A percentile compares a stretch with the other conserved stretches of the same genome.
phyloP scores from a whole-genome alignment of 768 basidiomycete species.

The Cantharellus cinnabarinus region DNA sequence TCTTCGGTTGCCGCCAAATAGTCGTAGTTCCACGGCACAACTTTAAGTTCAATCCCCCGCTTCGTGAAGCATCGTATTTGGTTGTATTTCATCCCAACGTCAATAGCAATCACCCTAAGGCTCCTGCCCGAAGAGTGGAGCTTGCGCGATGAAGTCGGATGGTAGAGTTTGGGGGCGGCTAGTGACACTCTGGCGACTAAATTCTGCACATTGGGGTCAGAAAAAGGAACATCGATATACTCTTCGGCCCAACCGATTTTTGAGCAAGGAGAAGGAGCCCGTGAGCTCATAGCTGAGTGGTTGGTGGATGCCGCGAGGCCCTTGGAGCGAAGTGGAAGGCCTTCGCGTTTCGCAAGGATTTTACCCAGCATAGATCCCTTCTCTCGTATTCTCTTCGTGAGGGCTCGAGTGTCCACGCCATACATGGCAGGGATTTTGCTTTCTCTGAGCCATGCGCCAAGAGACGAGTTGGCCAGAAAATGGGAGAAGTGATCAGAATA shows the following conservation, averaged over 20 bases:
- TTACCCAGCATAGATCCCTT: slow-evolving; percentile 85
- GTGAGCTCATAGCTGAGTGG: slow-evolving; percentile 21
- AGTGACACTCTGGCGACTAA: slow-evolving; percentile 82
- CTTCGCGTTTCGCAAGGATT: slow-evolving; percentile 45
- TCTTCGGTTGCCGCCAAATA: slow-evolving; percentile 51
- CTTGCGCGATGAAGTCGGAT: slow-evolving; percentile 31
- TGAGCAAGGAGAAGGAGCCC: slow-evolving; percentile 33
- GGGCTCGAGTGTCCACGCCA: slow-evolving; percentile 87
- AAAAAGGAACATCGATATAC: slow-evolving; percentile 63
- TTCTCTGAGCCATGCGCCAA: slow-evolving; percentile 87
- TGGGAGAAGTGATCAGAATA: slow-evolving; percentile 92
- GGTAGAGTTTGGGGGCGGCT: slow-evolving; percentile 42
- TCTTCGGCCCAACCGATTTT: slow-evolving; percentile 57
- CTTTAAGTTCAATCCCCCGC: slow-evolving; percentile 88
- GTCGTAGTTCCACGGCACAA: slow-evolving; percentile 95
- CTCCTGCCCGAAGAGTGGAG: slow-evolving; percentile 62
- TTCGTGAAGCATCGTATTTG: slow-evolving; percentile 90
- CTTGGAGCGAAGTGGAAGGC: slow-evolving; percentile 21
- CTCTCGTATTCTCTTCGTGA: slow-evolving; percentile 91
- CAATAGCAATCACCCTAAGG: slow-evolving; percentile 72
- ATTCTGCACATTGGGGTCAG: slow-evolving; percentile 75
- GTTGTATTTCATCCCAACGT: slow-evolving; percentile 99
- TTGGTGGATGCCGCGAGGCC: slow-evolving; percentile 16
- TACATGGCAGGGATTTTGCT: slow-evolving; percentile 86
- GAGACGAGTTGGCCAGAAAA: slow-evolving; percentile 73